Evolutionary conservation across 2,329 filamentous ascomycete species (phyloP).

Genomic region (Chalaropsis ovoidea): DNA sequence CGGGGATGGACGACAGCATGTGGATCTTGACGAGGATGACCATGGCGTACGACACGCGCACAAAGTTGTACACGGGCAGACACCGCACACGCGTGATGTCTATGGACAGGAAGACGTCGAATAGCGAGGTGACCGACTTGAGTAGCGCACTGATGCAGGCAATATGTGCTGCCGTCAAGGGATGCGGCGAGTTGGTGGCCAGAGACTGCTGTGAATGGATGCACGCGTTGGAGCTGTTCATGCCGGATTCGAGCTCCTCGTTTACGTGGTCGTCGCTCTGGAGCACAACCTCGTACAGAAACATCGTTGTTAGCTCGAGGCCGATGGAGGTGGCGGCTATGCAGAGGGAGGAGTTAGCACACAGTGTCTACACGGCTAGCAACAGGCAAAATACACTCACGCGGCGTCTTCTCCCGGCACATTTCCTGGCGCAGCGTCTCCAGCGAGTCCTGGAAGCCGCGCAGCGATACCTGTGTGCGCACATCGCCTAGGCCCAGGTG

Average conservation of each 20-base stretch:
- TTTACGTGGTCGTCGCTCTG: conserved; percentile 47
- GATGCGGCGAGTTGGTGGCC: neutral
- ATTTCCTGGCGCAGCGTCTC: conserved; percentile 49
- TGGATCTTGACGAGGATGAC: conserved; percentile 67
- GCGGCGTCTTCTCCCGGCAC: conserved; percentile 42
- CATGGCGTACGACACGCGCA: conserved; percentile 60
- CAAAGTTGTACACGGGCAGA: conserved; percentile 60
- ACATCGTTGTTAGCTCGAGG: conserved; percentile 57
- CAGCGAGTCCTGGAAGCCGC: conserved; percentile 54
- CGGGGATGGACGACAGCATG: conserved; percentile 53
- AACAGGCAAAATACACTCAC: conserved; percentile 38
- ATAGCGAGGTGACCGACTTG: conserved; percentile 34
- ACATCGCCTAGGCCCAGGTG: conserved; percentile 49
- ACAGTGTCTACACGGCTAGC: neutral
- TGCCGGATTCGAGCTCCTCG: conserved; percentile 33
- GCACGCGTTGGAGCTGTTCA: neutral
- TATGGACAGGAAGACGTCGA: conserved; percentile 55
- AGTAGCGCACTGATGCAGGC: conserved; percentile 40
- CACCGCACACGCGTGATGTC: conserved; percentile 49
- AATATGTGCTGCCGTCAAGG: conserved; percentile 30
- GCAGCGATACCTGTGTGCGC: conserved; percentile 54
- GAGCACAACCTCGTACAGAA: conserved; percentile 66
- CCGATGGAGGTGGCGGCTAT: conserved; percentile 53
- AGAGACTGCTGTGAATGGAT: neutral
- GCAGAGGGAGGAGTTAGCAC: neutral